phyloP scores from a whole-genome alignment of 495 filamentous ascomycete genomes.

The Hyaloscypha finlandica region DNA sequence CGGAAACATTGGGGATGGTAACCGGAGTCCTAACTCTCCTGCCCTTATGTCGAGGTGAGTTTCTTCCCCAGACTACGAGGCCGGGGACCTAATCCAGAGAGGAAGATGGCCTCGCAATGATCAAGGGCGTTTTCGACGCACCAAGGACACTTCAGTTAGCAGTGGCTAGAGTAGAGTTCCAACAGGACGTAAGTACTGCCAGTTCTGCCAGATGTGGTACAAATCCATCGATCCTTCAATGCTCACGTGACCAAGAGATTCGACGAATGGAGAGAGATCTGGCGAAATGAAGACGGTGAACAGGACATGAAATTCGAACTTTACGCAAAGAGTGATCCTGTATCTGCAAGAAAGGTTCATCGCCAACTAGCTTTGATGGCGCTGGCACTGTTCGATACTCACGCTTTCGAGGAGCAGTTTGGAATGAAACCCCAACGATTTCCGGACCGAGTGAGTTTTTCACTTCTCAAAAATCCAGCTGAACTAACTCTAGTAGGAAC shows the following conservation, averaged over 20 bases:
- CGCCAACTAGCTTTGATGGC: constrained; percentile 27
- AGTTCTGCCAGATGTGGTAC: neutral
- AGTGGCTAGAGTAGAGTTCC: constrained; percentile 31
- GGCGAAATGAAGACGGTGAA: constrained; percentile 28
- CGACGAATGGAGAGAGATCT: constrained; percentile 34
- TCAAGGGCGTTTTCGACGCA: constrained; percentile 30
- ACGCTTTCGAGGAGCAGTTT: constrained; percentile 28
- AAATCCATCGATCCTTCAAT: neutral
- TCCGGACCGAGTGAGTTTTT: constrained; percentile 22
- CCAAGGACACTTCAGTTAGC: constrained; percentile 20
- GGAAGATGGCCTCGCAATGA: constrained; percentile 30
- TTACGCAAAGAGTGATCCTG: constrained; percentile 27
- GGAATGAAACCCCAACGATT: constrained; percentile 23
- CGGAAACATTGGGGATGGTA: constrained; percentile 30
- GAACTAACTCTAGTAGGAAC: constrained; percentile 19
- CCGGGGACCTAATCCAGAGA: neutral
- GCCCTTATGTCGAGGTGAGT: constrained; percentile 29
- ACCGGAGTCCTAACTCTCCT: constrained; percentile 28
- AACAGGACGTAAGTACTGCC: constrained; percentile 28
- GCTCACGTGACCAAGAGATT: constrained; percentile 25
- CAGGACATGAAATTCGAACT: constrained; percentile 27
- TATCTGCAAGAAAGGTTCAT: constrained; percentile 15
- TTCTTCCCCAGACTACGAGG: neutral
- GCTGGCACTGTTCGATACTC: constrained; percentile 28
- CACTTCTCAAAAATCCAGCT: neutral